Evolutionary conservation across 2,329 filamentous ascomycete species (phyloP).

Genomic region (Talaromyces amestolkiae): DNA sequence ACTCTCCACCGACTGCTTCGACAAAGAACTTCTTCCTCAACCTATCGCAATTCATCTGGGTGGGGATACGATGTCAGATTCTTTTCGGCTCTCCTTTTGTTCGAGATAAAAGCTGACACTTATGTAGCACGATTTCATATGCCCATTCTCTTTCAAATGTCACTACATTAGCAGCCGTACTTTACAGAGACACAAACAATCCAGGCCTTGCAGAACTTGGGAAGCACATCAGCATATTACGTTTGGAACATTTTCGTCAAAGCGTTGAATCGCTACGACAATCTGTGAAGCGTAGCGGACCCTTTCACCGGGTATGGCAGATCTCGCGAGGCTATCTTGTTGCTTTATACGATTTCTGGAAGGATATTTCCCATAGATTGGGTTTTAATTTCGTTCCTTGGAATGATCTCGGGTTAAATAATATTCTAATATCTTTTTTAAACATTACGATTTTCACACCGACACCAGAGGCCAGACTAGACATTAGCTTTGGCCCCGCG

Average conservation of each 20-base stretch:
- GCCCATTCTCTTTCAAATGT: neutral
- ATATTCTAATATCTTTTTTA: neutral
- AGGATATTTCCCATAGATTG: neutral
- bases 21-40: neutral
- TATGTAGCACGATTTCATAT: neutral
- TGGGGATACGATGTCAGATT: neutral
- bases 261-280: neutral
- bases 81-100: neutral
- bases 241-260: neutral
- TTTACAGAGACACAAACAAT: neutral
- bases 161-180: neutral
- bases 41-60: neutral
- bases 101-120: neutral
- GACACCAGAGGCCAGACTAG: neutral
- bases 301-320: neutral
- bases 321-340: neutral
- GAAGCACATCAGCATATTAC: neutral
- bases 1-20: neutral
- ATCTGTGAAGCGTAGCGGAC: neutral
- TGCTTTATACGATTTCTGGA: neutral
- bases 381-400: neutral
- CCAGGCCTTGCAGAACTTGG: neutral
- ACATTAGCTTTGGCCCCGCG: neutral
- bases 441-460: neutral
- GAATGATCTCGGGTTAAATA: neutral